Base-by-base conservation (phyloP, 306 rosid genomes). In the Cicer yamashitae region DNA sequence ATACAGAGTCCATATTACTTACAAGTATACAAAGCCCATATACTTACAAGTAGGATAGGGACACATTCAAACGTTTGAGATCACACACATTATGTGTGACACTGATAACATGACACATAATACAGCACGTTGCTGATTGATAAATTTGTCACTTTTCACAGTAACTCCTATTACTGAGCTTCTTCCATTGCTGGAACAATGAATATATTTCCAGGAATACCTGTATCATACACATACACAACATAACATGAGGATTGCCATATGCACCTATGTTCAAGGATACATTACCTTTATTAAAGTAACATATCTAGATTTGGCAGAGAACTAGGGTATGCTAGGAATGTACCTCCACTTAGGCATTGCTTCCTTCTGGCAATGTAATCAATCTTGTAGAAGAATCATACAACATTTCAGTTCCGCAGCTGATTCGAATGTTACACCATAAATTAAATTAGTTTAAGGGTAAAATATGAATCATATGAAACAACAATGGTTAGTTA, bases 331-430 rank as follows among this genome's bases (percentile, higher is more conserved):
- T 47, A 41, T 10, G 76, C 45, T 48, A 70, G 69, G 62, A 68
- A 50, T 38, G 67, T 84, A 84, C 91, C 88, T 83, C 74, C 74
- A 69, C 48, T 89, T 82, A 91, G 57, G 93, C 89, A 2, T 74
- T 87, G 71, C 96, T 86, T 86, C 97, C 91, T 87, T 91, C 97
- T 61, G 98, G 96, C 88, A 94, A 86, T 39, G 97, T 91, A 71
- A 94, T 94, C 91, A 91, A 73, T 76, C 98, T 93, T 22, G 98
- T 51, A 15, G 74, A 50, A 13, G 92, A 87, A 79, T 94, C 82
- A 63, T 63, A 94, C 5, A 86, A 70, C 97, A 91, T 18, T 18
- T 45, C 83, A 60, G 97, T 90, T 79, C 74, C 87, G 84, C 97
- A 94, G 77, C 97, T 94, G 94, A 77, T 74, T 46, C 61, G 82